phyloP scores from a whole-genome alignment of 352 stramenopile species.

The Phytophthora capsici region DNA sequence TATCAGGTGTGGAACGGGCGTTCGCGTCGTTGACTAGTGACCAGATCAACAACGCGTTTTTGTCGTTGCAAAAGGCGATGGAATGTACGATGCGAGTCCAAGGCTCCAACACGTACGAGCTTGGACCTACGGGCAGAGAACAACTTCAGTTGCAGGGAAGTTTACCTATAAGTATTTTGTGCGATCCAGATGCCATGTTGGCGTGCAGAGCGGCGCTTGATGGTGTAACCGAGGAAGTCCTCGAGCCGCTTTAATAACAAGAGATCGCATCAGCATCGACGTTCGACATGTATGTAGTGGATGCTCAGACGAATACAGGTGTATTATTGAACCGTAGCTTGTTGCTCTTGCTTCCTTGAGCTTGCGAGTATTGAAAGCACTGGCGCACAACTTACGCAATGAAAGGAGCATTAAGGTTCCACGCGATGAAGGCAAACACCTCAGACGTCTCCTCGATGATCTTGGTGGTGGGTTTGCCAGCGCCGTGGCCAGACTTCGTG shows the following conservation, averaged over 20 bases:
- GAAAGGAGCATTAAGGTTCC: conserved; percentile 63
- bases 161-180: conserved; percentile 50
- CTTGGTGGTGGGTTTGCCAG: conserved; percentile 90
- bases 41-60: conserved; percentile 47
- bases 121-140: conserved; percentile 35
- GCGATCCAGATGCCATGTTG: conserved; percentile 35
- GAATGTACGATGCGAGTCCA: conserved; percentile 52
- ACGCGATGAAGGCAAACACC: conserved; percentile 88
- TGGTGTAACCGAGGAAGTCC: conserved; percentile 13
- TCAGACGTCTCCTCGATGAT: conserved; percentile 88
- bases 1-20: conserved; percentile 30
- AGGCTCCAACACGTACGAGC: conserved; percentile 51
- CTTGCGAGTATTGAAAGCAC: neutral
- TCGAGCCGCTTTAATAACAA: conserved; percentile 25
- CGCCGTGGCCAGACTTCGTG: conserved; percentile 88
- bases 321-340: neutral
- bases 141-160: conserved; percentile 44
- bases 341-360: neutral
- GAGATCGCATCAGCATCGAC: neutral
- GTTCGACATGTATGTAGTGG: neutral
- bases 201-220: conserved; percentile 39
- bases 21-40: conserved; percentile 38
- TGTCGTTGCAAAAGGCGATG: conserved; percentile 52
- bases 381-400: conserved; percentile 28
- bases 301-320: neutral